Evolutionary conservation across 352 stramenopile genomes (phyloP).

Genomic region (Hyaloperonospora brassicae): DNA sequence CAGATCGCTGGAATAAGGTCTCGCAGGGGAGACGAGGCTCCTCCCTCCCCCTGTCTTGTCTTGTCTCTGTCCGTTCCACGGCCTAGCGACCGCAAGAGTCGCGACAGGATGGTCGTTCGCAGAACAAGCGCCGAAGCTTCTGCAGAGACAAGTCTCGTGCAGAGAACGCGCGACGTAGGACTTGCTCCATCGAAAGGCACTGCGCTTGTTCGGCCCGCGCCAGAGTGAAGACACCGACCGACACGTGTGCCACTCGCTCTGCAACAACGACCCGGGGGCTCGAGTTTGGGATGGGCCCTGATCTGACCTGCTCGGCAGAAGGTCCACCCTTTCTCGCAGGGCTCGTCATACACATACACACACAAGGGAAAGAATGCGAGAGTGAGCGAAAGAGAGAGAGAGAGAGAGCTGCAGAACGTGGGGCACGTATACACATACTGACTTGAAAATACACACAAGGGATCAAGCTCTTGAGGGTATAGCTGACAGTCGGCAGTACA

Average conservation of each 20-base stretch:
- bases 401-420: no score
- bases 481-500: no score
- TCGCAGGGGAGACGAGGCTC: no score
- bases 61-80: neutral
- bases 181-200: slow-evolving; percentile 13
- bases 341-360: neutral
- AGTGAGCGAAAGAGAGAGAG: neutral
- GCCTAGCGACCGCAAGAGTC: no score
- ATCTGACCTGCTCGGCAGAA: slow-evolving; percentile 16
- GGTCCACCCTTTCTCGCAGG: slow-evolving; percentile 18
- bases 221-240: slow-evolving; percentile 10
- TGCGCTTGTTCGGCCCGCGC: slow-evolving; percentile 24
- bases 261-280: neutral
- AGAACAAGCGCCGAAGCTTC: no score
- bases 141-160: slow-evolving; percentile 5
- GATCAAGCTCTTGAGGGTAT: no score
- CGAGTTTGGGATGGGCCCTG: slow-evolving; percentile 14
- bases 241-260: slow-evolving; percentile 20
- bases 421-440: no score
- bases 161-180: slow-evolving; percentile 8
- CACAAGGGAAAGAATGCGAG: no score
- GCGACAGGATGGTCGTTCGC: no score
- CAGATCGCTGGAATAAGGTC: no score
- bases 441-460: no score
- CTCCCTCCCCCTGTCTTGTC: no score